Base-by-base conservation (phyloP, 345 rosid species). In the Schrenkiella parvula region DNA sequence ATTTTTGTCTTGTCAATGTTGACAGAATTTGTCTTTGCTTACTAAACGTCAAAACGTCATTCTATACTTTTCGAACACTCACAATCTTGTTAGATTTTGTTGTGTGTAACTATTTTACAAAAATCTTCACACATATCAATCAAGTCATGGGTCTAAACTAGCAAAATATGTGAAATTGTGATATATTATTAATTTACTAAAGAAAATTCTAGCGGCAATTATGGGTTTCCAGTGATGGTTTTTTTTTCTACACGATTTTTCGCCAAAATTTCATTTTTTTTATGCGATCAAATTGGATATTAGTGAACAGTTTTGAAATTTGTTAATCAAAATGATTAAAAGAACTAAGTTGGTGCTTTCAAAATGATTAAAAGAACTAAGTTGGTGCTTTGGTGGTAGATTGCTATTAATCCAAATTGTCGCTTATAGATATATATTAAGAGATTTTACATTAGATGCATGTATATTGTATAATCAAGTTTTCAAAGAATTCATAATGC, bases 41-140 rank as follows among this genome's bases (percentile, higher is more conserved):
- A 38, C 22, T 66, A 52, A 52, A 58, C 58, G 68, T 74, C 68
- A 66, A 66, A 39, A 66, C 17, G 68, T 74, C 73, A 10, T 29
- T 57, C 29, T 56, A 29, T 46, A 28, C 0, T 56, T 66, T 73
- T 11, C 54, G 25, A 67, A 67, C 23, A 66, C 23, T 50, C 73
- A 21, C 43, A 41, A 51, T 74, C 46, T 50, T 58, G 46, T 65
- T 66, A 39, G 72, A 66, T 74, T 57, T 38, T 58, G 46, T 59
- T 47, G 67, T 64, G 35, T 41, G 47, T 54, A 32, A 38, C 43
- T 58, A 41, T 64, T 64, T 26, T 64, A 11, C 22, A 54, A 52
- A 52, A 22, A 22, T 22, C 9, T 38, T 29, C 75, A 61, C 32
- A 47, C 18, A 32, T 2, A 5, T 25, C 19, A 26, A 53, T 53